Evolutionary conservation across 2,329 filamentous ascomycete species (phyloP), one percentile per base, ranked within the genome.

Genomic region (Fusarium sp.): DNA sequence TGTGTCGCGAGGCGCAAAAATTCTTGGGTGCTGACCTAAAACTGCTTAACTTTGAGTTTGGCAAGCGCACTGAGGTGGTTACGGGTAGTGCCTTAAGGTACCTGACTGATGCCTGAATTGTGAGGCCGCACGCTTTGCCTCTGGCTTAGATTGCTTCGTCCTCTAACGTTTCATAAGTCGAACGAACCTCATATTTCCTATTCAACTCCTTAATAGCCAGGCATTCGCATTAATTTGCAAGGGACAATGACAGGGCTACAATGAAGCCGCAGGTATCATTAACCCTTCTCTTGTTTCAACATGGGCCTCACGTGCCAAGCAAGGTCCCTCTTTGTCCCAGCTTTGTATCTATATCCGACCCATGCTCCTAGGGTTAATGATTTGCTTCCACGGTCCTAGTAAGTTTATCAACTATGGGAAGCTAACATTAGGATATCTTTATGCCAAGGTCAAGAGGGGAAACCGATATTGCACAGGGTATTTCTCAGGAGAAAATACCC

Each of bases 21-120:
- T 75, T 75, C 56, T 75, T 73, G 66, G 73, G 76, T 71, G 73
- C 62, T 77, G 73, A 76, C 73, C 75, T 76, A 78, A 78, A 69
- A 57, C 39, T 68, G 44, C 47, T 47, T 47, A 32, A 68, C 63
- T 68, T 68, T 55, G 64, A 68, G 54, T 68, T 68, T 63, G 56
- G 48, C 24, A 69, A 42, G 13, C 47, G 14, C 51, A 41, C 51
- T n/a, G 51, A 18, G 15, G 15, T 17, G 15, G 57, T 42, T 38
- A 36, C 14, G 24, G 38, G 38, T 14, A 35, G 32, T 71, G 66
- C 58, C 58, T 70, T 36, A 20, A 7, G 13, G 32, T 38, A 32
- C 50, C 44, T 53, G 20, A 7, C n/a, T 63, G 9, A 17, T 44
- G 68, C 68, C 72, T 75, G 56, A 24, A 1, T 44, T 55, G 0